Conservation (phyloP, 306 rosid species). For the Trifolium dubium region DNA sequence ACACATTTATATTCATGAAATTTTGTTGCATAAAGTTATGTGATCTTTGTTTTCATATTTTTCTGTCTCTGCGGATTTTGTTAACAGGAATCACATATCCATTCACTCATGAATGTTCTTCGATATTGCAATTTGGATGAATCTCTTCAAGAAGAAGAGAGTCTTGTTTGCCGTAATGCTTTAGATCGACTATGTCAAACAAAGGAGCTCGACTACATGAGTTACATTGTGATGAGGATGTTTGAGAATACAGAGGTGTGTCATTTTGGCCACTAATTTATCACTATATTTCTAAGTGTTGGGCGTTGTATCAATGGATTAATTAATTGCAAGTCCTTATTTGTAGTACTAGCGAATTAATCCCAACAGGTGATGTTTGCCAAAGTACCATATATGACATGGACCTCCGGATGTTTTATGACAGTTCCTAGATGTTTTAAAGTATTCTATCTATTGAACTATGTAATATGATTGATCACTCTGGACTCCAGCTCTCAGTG, state of each 20-base stretch:
- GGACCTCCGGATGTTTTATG: slow-evolving; percentile 7
- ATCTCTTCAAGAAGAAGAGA: slow-evolving; percentile 87
- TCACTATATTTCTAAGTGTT: slow-evolving; percentile 14
- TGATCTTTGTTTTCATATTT: slow-evolving; percentile 18
- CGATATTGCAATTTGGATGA: slow-evolving; percentile 98
- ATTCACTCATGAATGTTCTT: slow-evolving; percentile 94
- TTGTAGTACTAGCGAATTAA: slow-evolving; percentile 16
- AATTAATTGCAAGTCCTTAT: slow-evolving; percentile 18
- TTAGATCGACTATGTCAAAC: slow-evolving; percentile 77
- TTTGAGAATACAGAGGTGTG: slow-evolving; percentile 90
- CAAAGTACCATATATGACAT: slow-evolving; percentile 2
- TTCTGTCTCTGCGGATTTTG: slow-evolving; percentile 21
- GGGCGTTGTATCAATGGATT: slow-evolving; percentile 27
- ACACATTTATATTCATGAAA: slow-evolving; percentile 4
- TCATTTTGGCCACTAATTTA: slow-evolving; percentile 37
- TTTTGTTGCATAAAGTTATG: slow-evolving; percentile 1
- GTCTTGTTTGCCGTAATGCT: slow-evolving; percentile 67
- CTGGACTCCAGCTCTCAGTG: slow-evolving; percentile 11
- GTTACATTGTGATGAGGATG: slow-evolving; percentile 89
- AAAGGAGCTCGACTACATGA: slow-evolving; percentile 97
- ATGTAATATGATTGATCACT: slow-evolving; percentile 17
- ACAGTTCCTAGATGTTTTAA: slow-evolving; percentile 19
- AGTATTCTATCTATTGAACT: neutral
- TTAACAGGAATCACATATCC: slow-evolving; percentile 95
- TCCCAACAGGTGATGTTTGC: slow-evolving; percentile 19